Percentiles rank a stretch among this genome's conserved stretches.
These are phyloP conservation scores for Linnemannia schmuckeri DNA, from an alignment of 192 early-diverging fungal genomes.

Conservation along the genomic window DNA sequence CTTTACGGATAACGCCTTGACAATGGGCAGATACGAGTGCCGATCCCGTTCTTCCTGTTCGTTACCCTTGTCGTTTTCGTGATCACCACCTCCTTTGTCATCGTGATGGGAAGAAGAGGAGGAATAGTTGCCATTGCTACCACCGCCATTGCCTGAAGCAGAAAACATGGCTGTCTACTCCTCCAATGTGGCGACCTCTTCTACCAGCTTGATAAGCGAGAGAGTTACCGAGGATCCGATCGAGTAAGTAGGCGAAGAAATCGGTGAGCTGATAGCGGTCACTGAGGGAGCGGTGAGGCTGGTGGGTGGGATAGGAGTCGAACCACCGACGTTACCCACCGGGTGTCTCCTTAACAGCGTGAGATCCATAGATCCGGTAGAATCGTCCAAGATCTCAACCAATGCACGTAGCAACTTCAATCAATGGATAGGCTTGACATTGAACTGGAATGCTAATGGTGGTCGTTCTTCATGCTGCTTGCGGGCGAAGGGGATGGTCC, in stretches of 20 bases:
- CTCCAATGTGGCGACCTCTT: background rate
- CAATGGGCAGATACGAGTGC: background rate
- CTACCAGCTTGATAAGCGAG: background rate
- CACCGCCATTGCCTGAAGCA: background rate
- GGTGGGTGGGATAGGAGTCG: slow-evolving; percentile 1
- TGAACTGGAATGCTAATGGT: too few species aligned
- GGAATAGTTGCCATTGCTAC: background rate
- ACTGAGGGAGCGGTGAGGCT: slow-evolving; percentile 18
- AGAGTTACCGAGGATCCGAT: background rate
- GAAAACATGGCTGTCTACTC: background rate
- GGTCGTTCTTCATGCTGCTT: too few species aligned
- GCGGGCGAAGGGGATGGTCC: too few species aligned
- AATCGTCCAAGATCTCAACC: slow-evolving; percentile 55
- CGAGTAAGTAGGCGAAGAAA: background rate
- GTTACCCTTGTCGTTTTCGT: slow-evolving; percentile 1
- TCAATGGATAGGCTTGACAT: slow-evolving; percentile 53
- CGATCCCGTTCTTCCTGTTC: background rate
- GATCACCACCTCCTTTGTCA: background rate
- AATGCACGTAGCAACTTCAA: slow-evolving; percentile 58
- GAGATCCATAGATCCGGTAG: slow-evolving; percentile 31
- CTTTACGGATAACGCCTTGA: slow-evolving; percentile 22
- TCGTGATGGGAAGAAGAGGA: background rate
- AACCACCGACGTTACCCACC: background rate
- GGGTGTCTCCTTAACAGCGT: slow-evolving; percentile 16
- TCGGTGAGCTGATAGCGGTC: slow-evolving; percentile 10